Conservation (phyloP, 192 early-diverging fungal species). For the Coemansia guatemalensis region DNA sequence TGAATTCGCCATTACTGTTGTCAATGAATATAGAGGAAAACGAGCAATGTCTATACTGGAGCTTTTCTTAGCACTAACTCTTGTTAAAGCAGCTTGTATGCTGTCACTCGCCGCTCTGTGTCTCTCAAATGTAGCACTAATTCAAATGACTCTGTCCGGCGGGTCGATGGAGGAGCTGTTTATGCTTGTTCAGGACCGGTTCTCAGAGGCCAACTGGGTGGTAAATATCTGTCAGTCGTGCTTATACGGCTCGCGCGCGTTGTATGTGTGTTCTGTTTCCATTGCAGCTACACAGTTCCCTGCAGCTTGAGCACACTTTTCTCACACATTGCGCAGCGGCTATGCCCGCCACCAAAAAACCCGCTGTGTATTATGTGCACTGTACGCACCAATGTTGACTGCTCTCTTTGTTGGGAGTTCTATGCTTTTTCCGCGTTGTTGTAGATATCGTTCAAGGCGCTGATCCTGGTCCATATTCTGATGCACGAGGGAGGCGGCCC, state of each 20-base stretch:
- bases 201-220: conserved; percentile 56
- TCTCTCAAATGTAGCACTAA: conserved; percentile 35
- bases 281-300: not conserved
- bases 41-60: not conserved
- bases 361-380: not conserved
- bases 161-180: conserved; percentile 53
- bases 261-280: conserved; percentile 3
- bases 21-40: not conserved
- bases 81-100: not conserved
- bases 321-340: not conserved
- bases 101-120: not conserved
- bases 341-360: not conserved
- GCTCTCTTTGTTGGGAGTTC: not conserved
- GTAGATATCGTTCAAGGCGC: conserved; percentile 55
- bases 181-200: conserved; percentile 53
- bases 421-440: not conserved
- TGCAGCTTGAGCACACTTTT: not conserved
- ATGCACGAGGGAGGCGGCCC: conserved; percentile 51
- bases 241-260: not conserved
- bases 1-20: conserved; percentile 4
- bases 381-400: not conserved
- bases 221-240: conserved; percentile 19
- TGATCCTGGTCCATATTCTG: conserved; percentile 54
- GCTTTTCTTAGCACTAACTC: not conserved
- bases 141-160: conserved; percentile 53